Conservation (phyloP, 495 filamentous ascomycete species). For the Neurospora sp. region DNA sequence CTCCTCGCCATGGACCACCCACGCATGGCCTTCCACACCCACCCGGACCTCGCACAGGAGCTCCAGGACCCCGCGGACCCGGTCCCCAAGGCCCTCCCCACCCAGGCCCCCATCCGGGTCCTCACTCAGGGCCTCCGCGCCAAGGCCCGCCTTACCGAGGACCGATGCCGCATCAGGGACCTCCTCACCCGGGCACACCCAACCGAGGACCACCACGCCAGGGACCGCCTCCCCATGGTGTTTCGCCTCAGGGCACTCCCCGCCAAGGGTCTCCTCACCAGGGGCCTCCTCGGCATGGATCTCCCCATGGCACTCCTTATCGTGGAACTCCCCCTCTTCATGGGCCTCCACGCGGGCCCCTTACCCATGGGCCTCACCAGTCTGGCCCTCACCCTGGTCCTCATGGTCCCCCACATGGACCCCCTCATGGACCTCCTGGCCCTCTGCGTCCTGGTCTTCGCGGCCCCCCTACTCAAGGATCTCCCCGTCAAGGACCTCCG, state of each 20-base stretch:
- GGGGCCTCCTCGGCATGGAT: not conserved
- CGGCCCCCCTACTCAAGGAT: constrained; percentile 5
- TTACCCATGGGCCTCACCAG: constrained; percentile 6
- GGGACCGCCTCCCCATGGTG: not conserved
- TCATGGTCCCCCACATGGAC: constrained; percentile 4
- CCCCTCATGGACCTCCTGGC: not conserved
- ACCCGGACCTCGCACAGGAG: not conserved
- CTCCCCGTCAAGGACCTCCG: constrained; percentile 6
- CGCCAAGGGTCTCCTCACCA: not conserved
- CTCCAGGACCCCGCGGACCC: not conserved
- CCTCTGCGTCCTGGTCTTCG: not conserved
- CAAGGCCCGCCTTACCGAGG: not conserved
- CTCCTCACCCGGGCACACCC: not conserved
- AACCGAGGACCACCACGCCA: not conserved
- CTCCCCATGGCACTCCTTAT: constrained; percentile 3
- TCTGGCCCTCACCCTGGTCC: constrained; percentile 3
- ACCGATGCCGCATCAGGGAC: not conserved
- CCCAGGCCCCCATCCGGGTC: not conserved
- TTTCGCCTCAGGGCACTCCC: not conserved
- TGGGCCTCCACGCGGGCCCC: not conserved
- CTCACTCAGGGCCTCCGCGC: not conserved
- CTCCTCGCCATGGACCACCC: constrained; percentile 21
- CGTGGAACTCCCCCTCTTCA: not conserved
- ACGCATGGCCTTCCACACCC: constrained; percentile 15
- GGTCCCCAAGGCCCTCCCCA: not conserved